Percentiles rank a stretch among this genome's conserved stretches.
phyloP scores from a whole-genome alignment of 805 yeast species.

The Ogataea ramenticola region DNA sequence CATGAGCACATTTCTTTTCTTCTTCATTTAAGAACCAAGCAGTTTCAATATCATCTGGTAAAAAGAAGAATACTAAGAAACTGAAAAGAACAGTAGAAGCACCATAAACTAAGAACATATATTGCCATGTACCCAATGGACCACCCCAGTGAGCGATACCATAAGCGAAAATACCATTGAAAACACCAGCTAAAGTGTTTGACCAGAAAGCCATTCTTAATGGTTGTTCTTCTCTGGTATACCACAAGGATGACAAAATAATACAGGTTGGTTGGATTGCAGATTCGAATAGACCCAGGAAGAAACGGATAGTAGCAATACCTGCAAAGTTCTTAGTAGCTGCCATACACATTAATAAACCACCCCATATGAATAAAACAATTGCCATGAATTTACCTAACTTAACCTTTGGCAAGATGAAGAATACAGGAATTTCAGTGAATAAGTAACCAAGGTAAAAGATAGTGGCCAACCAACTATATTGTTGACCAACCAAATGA shows the following conservation, averaged over 20 bases:
- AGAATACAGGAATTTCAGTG: constrained; percentile 45
- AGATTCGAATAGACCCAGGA: constrained; percentile 38
- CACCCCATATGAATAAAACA: constrained; percentile 38
- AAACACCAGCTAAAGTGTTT: constrained; percentile 22
- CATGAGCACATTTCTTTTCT: constrained; percentile 25
- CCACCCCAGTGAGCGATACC: constrained; percentile 27
- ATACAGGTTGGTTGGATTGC: constrained; percentile 28
- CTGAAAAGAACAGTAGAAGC: constrained; percentile 31
- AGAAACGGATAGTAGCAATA: constrained; percentile 38
- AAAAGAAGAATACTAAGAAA: constrained; percentile 14
- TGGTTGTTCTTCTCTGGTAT: constrained; percentile 26
- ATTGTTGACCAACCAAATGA: constrained; percentile 33
- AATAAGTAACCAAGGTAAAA: constrained; percentile 59
- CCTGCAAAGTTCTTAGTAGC: constrained; percentile 40
- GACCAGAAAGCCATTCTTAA: constrained; percentile 23
- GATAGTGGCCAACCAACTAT: constrained; percentile 52
- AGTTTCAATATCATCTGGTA: constrained; percentile 35
- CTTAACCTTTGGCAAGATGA: constrained; percentile 24
- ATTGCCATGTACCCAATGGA: constrained; percentile 33
- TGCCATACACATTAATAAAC: constrained; percentile 39
- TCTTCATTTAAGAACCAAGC: constrained; percentile 36
- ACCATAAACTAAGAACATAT: constrained; percentile 35
- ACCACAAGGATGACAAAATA: constrained; percentile 28
- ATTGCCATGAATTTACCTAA: constrained; percentile 26
- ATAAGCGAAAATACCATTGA: constrained; percentile 21